phyloP scores from a whole-genome alignment of 73 alveolate species.

The Tetrahymena borealis region DNA sequence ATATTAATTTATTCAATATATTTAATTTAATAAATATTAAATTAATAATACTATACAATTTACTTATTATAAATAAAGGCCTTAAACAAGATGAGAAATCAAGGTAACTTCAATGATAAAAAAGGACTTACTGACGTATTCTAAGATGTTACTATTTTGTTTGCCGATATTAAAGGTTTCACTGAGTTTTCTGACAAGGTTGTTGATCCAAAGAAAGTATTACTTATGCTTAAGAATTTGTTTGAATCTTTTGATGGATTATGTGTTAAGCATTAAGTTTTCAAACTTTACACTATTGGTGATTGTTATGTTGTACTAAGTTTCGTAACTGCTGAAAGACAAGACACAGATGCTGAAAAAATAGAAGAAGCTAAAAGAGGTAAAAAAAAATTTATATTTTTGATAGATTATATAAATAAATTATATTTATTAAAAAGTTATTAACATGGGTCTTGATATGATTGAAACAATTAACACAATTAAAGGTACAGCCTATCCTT shows the following conservation, averaged over 20 bases:
- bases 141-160: conserved; percentile 29
- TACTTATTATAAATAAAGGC: neutral
- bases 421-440: neutral
- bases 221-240: conserved; percentile 24
- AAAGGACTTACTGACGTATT: conserved; percentile 8
- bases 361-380: conserved; percentile 61
- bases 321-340: conserved; percentile 57
- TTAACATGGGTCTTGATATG: conserved; percentile 37
- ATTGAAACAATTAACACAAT: conserved; percentile 42
- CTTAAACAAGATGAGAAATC: neutral
- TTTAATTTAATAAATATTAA: neutral
- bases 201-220: conserved; percentile 27
- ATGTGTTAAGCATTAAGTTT: conserved; percentile 22
- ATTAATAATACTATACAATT: neutral
- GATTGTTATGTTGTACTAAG: conserved; percentile 78
- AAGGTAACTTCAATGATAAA: neutral
- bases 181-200: conserved; percentile 28
- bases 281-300: conserved; percentile 60
- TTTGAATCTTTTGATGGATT: conserved; percentile 21
- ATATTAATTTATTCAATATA: neutral
- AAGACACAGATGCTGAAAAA: conserved; percentile 59
- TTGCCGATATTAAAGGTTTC: conserved; percentile 41
- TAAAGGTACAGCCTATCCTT: conserved; percentile 31
- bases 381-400: conserved; percentile 50
- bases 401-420: conserved; percentile 5